Percentiles rank a stretch among this genome's conserved stretches.
phyloP scores from a whole-genome alignment of 2,329 filamentous ascomycete species.

The Fusarium sp. region DNA sequence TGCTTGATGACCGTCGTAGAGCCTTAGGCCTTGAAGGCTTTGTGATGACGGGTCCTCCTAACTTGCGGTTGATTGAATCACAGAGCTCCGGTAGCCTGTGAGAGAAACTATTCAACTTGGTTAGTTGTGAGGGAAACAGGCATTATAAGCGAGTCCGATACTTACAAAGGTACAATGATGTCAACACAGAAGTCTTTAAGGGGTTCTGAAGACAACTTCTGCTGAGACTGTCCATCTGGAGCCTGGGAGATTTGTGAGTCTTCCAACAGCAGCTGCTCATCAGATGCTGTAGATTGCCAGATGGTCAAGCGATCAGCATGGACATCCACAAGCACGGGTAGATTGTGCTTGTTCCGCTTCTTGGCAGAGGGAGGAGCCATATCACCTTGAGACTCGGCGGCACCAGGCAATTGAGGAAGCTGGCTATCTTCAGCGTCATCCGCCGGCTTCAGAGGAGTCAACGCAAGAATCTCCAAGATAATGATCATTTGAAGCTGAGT shows the following conservation, averaged over 20 bases:
- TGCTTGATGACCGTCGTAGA: slow-evolving; percentile 57
- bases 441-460: slow-evolving; percentile 67
- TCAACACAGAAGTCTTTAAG: slow-evolving; percentile 83
- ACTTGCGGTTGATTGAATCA: slow-evolving; percentile 77
- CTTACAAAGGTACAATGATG: slow-evolving; percentile 83
- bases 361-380: slow-evolving; percentile 54
- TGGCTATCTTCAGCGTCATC: slow-evolving; percentile 59
- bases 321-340: slow-evolving; percentile 75
- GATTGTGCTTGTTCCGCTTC: slow-evolving; percentile 72
- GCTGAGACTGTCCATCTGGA: slow-evolving; percentile 53
- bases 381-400: slow-evolving; percentile 51
- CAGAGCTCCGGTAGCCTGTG: slow-evolving; percentile 80
- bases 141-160: slow-evolving; percentile 10
- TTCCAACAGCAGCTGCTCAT: slow-evolving; percentile 65
- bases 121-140: slow-evolving; percentile 51
- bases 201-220: slow-evolving; percentile 67
- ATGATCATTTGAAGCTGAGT: slow-evolving; percentile 85
- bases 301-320: slow-evolving; percentile 84
- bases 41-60: slow-evolving; percentile 76
- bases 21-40: slow-evolving; percentile 66
- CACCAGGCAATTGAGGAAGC: slow-evolving; percentile 59
- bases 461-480: slow-evolving; percentile 79
- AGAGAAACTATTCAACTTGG: slow-evolving; percentile 70
- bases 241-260: slow-evolving; percentile 59
- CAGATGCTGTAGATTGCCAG: slow-evolving; percentile 80